phyloP scores from a whole-genome alignment of 768 basidiomycete species.

The Podaxis sp. region DNA sequence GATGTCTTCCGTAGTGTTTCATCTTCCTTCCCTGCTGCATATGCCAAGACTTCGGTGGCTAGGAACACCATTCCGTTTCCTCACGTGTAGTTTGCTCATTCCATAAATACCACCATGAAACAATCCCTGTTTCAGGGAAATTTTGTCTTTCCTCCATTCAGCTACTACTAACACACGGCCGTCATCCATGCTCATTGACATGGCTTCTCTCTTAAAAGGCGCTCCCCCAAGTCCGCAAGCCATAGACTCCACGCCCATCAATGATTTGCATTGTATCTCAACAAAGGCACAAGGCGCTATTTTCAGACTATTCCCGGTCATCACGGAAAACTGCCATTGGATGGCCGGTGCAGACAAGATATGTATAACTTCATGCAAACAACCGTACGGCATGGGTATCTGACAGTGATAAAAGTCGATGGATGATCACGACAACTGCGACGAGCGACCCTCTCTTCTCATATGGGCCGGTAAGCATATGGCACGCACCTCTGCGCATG shows the following conservation, averaged over 20 bases:
- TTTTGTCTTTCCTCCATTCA: background rate
- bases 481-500: background rate
- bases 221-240: background rate
- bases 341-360: background rate
- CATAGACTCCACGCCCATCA: background rate
- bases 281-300: background rate
- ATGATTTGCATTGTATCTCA: background rate
- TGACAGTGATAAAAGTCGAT: background rate
- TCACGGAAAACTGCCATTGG: background rate
- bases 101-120: constrained; percentile 11
- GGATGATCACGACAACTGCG: background rate
- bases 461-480: background rate
- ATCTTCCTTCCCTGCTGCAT: background rate
- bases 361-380: background rate
- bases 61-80: background rate
- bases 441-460: background rate
- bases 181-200: background rate
- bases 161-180: background rate
- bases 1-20: constrained; percentile 3
- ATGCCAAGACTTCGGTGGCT: background rate
- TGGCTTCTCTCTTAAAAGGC: background rate
- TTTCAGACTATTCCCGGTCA: background rate
- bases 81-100: background rate
- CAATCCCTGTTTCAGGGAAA: background rate
- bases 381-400: background rate